Base-by-base conservation (phyloP, 371 early-diverging fungal species). In the Pancytospora philotis region DNA sequence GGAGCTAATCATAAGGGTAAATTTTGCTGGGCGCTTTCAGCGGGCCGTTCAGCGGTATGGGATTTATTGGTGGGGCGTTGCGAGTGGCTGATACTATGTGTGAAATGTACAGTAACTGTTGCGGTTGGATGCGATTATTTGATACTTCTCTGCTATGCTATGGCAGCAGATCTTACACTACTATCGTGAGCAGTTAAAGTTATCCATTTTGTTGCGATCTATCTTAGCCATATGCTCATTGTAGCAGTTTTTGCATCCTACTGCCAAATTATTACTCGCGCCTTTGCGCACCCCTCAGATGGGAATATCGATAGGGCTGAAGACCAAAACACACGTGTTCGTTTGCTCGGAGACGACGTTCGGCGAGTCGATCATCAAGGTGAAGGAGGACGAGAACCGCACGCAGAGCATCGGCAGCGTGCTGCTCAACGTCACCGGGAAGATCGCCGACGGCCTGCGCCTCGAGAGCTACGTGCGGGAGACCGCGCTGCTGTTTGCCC, bases 1-100 rank as follows among this genome's bases (percentile, higher is more conserved):
- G 1, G 59, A 37, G 13, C 34, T 69, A 51, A 74, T 74, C 74
- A 74, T 74, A n/a, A n/a, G n/a, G n/a, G n/a, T n/a, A n/a, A n/a
- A n/a, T n/a, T n/a, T n/a, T n/a, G n/a, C n/a, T n/a, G n/a, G n/a
- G n/a, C n/a, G n/a, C n/a, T n/a, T n/a, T n/a, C n/a, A n/a, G n/a
- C n/a, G n/a, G n/a, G n/a, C n/a, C n/a, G n/a, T n/a, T n/a, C n/a
- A n/a, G n/a, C n/a, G n/a, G n/a, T n/a, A n/a, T n/a, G n/a, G n/a
- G n/a, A n/a, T n/a, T n/a, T n/a, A n/a, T n/a, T n/a, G n/a, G n/a
- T n/a, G n/a, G n/a, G n/a, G n/a, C n/a, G n/a, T n/a, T n/a, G n/a
- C n/a, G n/a, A n/a, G n/a, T n/a, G n/a, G n/a, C n/a, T n/a, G n/a
- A n/a, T n/a, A n/a, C n/a, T n/a, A n/a, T n/a, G n/a, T n/a, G n/a